Evolutionary conservation across 108 stramenopile species (phyloP), one percentile per base, ranked within the genome.

Genomic region (Nitzschia sp.): DNA sequence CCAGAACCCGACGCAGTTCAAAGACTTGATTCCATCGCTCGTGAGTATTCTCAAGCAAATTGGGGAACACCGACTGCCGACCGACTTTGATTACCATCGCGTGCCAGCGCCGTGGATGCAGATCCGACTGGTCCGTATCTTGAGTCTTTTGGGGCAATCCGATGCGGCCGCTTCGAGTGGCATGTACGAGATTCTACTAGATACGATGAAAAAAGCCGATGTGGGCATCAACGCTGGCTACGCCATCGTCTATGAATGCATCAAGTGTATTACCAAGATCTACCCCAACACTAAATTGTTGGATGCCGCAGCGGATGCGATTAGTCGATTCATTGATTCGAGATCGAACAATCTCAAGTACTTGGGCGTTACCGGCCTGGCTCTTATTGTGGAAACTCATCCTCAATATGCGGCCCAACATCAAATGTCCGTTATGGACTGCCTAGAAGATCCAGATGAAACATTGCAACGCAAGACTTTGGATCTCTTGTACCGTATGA

Each of bases 21-120:
- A 97, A 70, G 96, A 97, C 59, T 83, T 97, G 68, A 93, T 98
- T 26, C 92, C 97, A 3, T 85, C 82, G 46, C 87, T 98, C 68
- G 93, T 98, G 30, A 80, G 80, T 64, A 98, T 99, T 57, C 75
- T 99, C 32, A 98, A 98, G 72, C 99, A 99, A 87, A 93, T 99
- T 69, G 76, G 87, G 17, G 99, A 99, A 65, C 96, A 95, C 64
- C 91, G 99, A 16, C 76, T 99, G 29, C 99, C 99, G 2, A 68
- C 84, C n/a, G 99, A 98, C 53, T 99, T 83, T 75, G 97, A 98
- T 76, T 99, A 99, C 79, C 99, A 99, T 80, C 86, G 97, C 1
- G 94, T 99, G 21, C 99, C 99, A 2, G 97, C 99, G 3, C 99
- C 99, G 5, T 99, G 99, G 99, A 97, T 98, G 74, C 99, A 99